Conservation (phyloP, 2,329 filamentous ascomycete genomes). For the Calonectria montana region DNA sequence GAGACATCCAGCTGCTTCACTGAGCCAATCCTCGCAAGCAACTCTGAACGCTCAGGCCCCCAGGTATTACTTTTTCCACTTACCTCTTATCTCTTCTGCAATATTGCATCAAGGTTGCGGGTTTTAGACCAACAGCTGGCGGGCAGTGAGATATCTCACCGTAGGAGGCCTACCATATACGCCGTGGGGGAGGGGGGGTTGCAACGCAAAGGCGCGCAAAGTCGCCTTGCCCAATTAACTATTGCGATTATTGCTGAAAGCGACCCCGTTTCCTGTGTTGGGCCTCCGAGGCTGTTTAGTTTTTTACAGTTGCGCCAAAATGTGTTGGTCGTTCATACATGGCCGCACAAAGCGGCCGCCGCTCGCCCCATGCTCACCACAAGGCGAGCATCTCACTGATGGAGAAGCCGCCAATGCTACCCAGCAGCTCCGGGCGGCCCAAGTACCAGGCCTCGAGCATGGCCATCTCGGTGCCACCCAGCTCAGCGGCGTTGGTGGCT, state of each 20-base stretch:
- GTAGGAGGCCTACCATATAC: slow-evolving; percentile 11
- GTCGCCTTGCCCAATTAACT: background rate
- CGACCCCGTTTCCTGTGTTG: background rate
- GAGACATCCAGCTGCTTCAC: background rate
- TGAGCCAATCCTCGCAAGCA: background rate
- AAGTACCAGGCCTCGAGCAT: slow-evolving; percentile 40
- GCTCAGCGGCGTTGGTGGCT: background rate
- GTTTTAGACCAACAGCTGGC: background rate
- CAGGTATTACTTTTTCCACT: background rate
- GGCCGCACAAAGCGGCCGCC: background rate
- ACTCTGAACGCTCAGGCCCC: background rate
- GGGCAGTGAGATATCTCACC: background rate
- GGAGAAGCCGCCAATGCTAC: slow-evolving; percentile 20
- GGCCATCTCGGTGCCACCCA: slow-evolving; percentile 31
- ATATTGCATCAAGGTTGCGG: background rate
- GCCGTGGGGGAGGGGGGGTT: background rate
- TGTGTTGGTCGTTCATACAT: background rate
- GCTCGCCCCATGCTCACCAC: slow-evolving; percentile 30
- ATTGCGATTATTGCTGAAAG: background rate
- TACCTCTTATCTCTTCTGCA: background rate
- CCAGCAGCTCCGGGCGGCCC: slow-evolving; percentile 21
- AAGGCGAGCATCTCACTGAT: slow-evolving; percentile 34
- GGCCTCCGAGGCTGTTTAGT: background rate
- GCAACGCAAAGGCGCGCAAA: background rate
- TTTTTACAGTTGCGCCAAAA: background rate